These are phyloP conservation scores for Leucocoprinus leucothites DNA, from an alignment of 768 basidiomycete species.

Conservation along the genomic window DNA sequence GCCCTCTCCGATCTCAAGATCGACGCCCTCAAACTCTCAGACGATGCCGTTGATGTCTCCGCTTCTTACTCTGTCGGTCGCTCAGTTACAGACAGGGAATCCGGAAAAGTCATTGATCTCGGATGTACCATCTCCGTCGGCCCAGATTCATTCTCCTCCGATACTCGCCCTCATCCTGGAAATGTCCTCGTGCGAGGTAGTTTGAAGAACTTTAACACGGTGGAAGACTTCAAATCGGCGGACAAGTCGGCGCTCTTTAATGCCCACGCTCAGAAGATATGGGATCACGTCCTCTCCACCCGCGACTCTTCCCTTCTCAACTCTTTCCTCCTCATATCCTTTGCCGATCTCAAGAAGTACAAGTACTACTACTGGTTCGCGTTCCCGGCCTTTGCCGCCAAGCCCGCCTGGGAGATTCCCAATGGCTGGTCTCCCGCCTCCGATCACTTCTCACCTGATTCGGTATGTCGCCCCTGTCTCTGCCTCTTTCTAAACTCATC, in stretches of 20 bases:
- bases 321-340: conserved; percentile 87
- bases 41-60: conserved; percentile 58
- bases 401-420: conserved; percentile 86
- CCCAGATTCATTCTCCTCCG: conserved; percentile 57
- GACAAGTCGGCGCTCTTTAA: conserved; percentile 90
- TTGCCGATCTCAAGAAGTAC: conserved; percentile 97
- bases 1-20: conserved; percentile 86
- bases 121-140: conserved; percentile 65
- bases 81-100: conserved; percentile 72
- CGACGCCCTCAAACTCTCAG: conserved; percentile 81
- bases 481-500: neutral
- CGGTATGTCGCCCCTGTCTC: conserved; percentile 29
- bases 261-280: conserved; percentile 68
- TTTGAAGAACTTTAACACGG: conserved; percentile 95
- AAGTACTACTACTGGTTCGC: conserved; percentile 98
- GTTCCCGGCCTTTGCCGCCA: conserved; percentile 88
- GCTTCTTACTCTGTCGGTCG: conserved; percentile 73
- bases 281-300: conserved; percentile 54
- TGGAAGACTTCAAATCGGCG: conserved; percentile 90
- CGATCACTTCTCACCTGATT: conserved; percentile 37
- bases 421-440: conserved; percentile 58
- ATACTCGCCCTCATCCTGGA: neutral
- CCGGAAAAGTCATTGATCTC: conserved; percentile 69
- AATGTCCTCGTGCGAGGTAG: conserved; percentile 51
- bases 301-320: conserved; percentile 58